A percentile compares a stretch with the other conserved stretches of the same genome.
phyloP scores from a whole-genome alignment of 169 alveolate species.

The Plasmodium adleri region DNA sequence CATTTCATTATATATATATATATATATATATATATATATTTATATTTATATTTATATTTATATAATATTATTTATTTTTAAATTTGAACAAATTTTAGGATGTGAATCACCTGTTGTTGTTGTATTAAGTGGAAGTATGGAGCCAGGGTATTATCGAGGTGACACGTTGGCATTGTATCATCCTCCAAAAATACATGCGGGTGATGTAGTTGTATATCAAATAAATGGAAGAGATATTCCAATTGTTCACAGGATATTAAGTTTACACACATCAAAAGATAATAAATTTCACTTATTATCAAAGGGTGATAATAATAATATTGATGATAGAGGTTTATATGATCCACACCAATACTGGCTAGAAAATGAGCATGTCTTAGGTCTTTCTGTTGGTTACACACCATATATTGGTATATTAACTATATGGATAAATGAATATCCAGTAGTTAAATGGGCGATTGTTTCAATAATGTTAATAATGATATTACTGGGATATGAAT shows the following conservation, averaged over 20 bases:
- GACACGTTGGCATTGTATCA: constrained; percentile 91
- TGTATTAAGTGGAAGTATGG: constrained; percentile 95
- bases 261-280: constrained; percentile 86
- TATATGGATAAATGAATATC: constrained; percentile 93
- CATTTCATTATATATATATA: background rate
- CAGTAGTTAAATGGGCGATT: constrained; percentile 75
- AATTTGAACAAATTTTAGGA: constrained; percentile 43
- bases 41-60: background rate
- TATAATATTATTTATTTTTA: background rate
- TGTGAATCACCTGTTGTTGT: constrained; percentile 95
- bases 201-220: constrained; percentile 85
- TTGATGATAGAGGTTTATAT: constrained; percentile 94
- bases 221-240: constrained; percentile 92
- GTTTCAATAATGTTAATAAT: constrained; percentile 49
- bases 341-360: constrained; percentile 90
- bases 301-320: constrained; percentile 94
- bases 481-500: constrained; percentile 61
- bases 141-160: constrained; percentile 94
- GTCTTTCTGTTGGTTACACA: constrained; percentile 85
- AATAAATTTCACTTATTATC: constrained; percentile 87
- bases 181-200: constrained; percentile 79
- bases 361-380: constrained; percentile 88
- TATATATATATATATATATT: background rate
- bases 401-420: constrained; percentile 95
- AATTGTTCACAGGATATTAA: constrained; percentile 93